These are phyloP conservation scores for Candida yuanshanica DNA, from an alignment of 805 yeast genomes.

Conservation along the genomic window DNA sequence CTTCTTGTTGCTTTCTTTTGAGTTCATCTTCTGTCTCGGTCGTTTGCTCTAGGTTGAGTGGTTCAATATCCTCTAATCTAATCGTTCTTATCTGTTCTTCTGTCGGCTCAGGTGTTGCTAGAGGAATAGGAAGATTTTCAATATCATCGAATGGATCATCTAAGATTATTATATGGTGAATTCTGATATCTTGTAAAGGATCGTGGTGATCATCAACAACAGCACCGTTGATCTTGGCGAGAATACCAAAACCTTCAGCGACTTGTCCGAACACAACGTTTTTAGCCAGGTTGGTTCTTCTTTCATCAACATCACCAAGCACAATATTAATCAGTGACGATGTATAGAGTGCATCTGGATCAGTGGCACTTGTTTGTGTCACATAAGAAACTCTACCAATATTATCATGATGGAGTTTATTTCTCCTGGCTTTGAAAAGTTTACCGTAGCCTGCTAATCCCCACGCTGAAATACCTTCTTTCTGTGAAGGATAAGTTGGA, in stretches of 20 bases:
- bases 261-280: conserved; percentile 43
- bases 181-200: conserved; percentile 46
- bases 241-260: conserved; percentile 42
- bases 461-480: conserved; percentile 29
- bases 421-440: conserved; percentile 17
- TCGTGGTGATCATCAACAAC: conserved; percentile 33
- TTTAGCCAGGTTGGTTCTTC: conserved; percentile 7
- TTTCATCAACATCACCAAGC: conserved; percentile 25
- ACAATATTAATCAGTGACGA: conserved; percentile 35
- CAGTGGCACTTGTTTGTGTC: conserved; percentile 3
- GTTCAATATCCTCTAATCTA: conserved; percentile 22
- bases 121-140: conserved; percentile 18
- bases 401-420: conserved; percentile 20
- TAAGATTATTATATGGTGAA: conserved; percentile 43
- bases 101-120: conserved; percentile 33
- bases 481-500: conserved; percentile 36
- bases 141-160: conserved; percentile 49
- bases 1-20: conserved; percentile 24
- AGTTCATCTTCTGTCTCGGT: conserved; percentile 16
- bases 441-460: conserved; percentile 21
- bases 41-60: conserved; percentile 9
- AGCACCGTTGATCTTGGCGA: conserved; percentile 38
- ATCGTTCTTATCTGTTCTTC: conserved; percentile 28
- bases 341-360: conserved; percentile 14
- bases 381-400: conserved; percentile 33